phyloP scores from a whole-genome alignment of 495 filamentous ascomycete species.

The Lophiotrema nucula region DNA sequence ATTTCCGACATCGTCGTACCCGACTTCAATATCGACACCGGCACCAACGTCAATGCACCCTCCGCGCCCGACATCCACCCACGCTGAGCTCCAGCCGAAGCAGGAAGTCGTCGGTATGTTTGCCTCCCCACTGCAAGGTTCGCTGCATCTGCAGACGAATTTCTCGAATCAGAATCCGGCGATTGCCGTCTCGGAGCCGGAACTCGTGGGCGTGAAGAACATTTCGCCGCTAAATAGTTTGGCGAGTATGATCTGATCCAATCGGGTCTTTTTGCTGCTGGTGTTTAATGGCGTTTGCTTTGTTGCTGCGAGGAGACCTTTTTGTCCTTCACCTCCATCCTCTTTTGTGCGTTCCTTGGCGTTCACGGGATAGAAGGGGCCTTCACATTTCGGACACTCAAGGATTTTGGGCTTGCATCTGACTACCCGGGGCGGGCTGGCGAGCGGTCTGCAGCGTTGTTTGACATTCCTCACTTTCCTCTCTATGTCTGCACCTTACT shows the following conservation, averaged over 20 bases:
- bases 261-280: too few relatives aligned
- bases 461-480: too few relatives aligned
- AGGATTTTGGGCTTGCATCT: too few relatives aligned
- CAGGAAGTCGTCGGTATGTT: conserved; percentile 29
- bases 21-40: not conserved
- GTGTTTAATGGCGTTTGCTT: too few relatives aligned
- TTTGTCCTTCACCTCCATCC: not conserved
- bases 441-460: too few relatives aligned
- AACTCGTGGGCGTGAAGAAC: conserved; percentile 27
- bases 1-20: conserved; percentile 2
- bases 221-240: conserved; percentile 26
- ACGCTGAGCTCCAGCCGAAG: conserved; percentile 16
- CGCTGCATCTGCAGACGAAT: conserved; percentile 2
- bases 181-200: conserved; percentile 20
- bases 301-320: too few relatives aligned
- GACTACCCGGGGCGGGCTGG: too few relatives aligned
- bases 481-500: too few relatives aligned
- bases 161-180: conserved; percentile 8
- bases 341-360: not conserved
- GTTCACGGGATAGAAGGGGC: not conserved
- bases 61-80: not conserved
- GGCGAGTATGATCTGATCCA: conserved; percentile 34
- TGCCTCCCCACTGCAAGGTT: conserved; percentile 19
- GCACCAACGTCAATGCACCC: not conserved
- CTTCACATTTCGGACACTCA: too few relatives aligned